Evolutionary conservation across 495 filamentous ascomycete genomes (phyloP).

Genomic region (Thermothielavioides terrestris): DNA sequence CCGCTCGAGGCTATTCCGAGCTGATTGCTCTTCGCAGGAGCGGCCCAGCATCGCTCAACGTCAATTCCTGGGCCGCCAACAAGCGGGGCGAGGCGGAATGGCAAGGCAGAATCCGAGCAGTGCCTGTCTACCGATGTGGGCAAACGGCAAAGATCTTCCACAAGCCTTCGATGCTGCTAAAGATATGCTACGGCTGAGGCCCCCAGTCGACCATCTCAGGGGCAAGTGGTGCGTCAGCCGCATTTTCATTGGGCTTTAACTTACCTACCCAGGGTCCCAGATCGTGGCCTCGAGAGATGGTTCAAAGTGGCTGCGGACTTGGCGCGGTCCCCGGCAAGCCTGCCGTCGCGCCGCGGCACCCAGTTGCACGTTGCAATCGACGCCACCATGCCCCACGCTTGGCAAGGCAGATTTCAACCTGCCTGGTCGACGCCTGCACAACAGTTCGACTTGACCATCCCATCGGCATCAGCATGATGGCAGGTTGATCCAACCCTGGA

Average conservation of each 20-base stretch:
- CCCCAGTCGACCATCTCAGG: not conserved
- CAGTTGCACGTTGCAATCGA: conserved; percentile 9
- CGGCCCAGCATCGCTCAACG: not conserved
- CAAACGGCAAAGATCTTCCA: conserved; percentile 5
- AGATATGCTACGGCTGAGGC: conserved; percentile 15
- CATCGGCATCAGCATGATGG: not conserved
- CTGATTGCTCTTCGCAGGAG: not conserved
- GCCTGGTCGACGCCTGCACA: not conserved
- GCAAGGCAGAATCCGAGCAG: too few species aligned
- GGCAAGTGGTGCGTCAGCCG: not conserved
- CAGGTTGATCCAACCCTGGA: not conserved
- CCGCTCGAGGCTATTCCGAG: not conserved
- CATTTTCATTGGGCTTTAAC: too few species aligned
- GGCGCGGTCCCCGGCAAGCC: conserved; percentile 8
- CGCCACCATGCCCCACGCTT: conserved; percentile 3
- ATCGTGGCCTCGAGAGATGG: too few species aligned
- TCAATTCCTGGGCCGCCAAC: not conserved
- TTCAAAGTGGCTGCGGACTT: conserved; percentile 1
- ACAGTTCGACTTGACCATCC: not conserved
- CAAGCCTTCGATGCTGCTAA: conserved; percentile 7
- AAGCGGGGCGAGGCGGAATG: not conserved
- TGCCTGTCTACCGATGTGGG: not conserved
- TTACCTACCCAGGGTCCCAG: too few species aligned
- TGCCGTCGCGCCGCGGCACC: conserved; percentile 7
- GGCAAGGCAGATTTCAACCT: conserved; percentile 15